Evolutionary conservation across 2,329 filamentous ascomycete genomes (phyloP).

Genomic region (Hypoxylon sp.): DNA sequence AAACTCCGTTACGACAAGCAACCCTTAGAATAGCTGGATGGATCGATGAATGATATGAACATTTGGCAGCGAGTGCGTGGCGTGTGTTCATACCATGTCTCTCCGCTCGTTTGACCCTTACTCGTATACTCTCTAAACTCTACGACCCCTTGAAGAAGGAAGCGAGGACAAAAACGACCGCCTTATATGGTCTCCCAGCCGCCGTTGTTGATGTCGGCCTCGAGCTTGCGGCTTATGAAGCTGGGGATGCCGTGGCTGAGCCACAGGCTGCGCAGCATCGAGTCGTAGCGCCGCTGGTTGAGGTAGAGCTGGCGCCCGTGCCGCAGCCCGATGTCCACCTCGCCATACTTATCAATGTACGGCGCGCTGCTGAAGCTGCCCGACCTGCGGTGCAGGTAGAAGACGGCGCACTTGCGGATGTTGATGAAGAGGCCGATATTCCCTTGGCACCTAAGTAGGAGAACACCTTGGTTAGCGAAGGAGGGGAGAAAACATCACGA

Average conservation of each 20-base stretch:
- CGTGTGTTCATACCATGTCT: too few species aligned
- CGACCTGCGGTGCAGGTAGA: slow-evolving; percentile 82
- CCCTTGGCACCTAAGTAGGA: slow-evolving; percentile 74
- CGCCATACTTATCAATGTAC: slow-evolving; percentile 95
- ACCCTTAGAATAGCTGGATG: too few species aligned
- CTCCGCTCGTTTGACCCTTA: too few species aligned
- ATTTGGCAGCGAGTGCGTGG: too few species aligned
- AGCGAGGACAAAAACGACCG: too few species aligned
- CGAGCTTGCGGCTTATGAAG: slow-evolving; percentile 86
- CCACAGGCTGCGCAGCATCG: slow-evolving; percentile 85
- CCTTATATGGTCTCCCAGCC: slow-evolving; percentile 91
- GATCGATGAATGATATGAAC: too few species aligned
- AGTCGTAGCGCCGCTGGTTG: slow-evolving; percentile 93
- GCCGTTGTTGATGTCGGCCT: slow-evolving; percentile 95
- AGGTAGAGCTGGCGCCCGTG: slow-evolving; percentile 89
- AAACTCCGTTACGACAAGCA: too few species aligned
- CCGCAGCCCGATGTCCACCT: slow-evolving; percentile 89
- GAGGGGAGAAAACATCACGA: neutral
- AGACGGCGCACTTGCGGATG: slow-evolving; percentile 92
- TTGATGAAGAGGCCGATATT: slow-evolving; percentile 96
- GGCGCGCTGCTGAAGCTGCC: slow-evolving; percentile 89
- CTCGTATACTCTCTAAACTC: neutral
- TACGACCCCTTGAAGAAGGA: neutral
- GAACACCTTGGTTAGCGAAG: slow-evolving; percentile 39
- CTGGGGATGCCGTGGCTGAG: slow-evolving; percentile 86